Base-by-base conservation (phyloP, 805 yeast genomes). In the Ascoidea rubescens region DNA sequence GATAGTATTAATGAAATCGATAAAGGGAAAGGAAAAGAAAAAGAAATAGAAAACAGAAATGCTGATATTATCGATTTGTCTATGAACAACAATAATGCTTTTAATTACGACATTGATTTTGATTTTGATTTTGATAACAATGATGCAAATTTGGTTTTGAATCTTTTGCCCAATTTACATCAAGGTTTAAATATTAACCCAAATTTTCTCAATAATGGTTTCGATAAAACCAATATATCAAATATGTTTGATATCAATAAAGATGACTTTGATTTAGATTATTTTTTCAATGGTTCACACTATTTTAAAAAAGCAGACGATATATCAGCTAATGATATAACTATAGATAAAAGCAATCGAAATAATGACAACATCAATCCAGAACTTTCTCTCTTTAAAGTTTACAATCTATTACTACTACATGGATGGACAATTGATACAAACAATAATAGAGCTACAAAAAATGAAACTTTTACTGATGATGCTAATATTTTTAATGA, bases 351-450 rank as follows among this genome's bases (percentile, higher is more conserved):
- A 31, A 14, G 7, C 44, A 37, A 31, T 16, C 8, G 43, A 8
- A 21, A 46, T 6, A 5, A n/a, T 17, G 6, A 50, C 2, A 76
- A 76, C 48, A 79, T 88, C 12, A 80, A 88, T 58, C 90, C 95
- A 2, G 84, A 81, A 45, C 61, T 79, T 53, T 69, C 75, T 2
- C 61, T 87, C 5, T 87, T 87, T 62, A 64, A 72, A 5, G 67
- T 76, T 4, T 84, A 79, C 61, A 79, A 74, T 37, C 68, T 86
- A 5, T 74, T 73, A 12, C 64, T 90, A 46, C 79, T 79, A 3
- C 98, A 91, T 64, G 97, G 96, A 1, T 90, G 96, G 96, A 69
- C 82, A 31, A 68, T 78, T n/a, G 74, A 74, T 50, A 75, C 74
- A 45, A 33, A 33, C 6, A 7, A 7, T 7, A 7, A 55, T 57